phyloP scores from a whole-genome alignment of 2,329 filamentous ascomycete species.

The Colletotrichum sp. region DNA sequence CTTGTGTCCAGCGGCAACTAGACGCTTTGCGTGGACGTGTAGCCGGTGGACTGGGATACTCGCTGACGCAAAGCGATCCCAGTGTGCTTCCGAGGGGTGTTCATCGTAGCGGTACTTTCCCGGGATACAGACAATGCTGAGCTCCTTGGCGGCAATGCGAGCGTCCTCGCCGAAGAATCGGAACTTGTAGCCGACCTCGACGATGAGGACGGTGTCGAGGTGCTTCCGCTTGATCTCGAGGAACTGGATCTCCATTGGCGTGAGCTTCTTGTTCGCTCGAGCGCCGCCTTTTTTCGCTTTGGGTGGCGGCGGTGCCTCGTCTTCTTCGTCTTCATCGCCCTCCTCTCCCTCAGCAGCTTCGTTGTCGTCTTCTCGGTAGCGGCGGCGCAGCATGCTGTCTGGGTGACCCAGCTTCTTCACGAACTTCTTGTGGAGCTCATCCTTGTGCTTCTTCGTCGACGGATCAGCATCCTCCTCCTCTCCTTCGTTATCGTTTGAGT shows the following conservation, averaged over 20 bases:
- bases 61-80: slow-evolving; percentile 90
- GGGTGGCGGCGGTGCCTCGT: slow-evolving; percentile 52
- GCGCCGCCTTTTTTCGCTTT: slow-evolving; percentile 68
- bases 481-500: slow-evolving; percentile 34
- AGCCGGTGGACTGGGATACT: slow-evolving; percentile 93
- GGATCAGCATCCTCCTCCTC: slow-evolving; percentile 53
- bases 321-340: slow-evolving; percentile 60
- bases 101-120: slow-evolving; percentile 96
- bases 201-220: slow-evolving; percentile 85
- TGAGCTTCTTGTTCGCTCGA: slow-evolving; percentile 71
- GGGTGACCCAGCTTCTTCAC: slow-evolving; percentile 88
- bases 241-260: slow-evolving; percentile 92
- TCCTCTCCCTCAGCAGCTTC: slow-evolving; percentile 59
- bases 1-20: slow-evolving; percentile 92
- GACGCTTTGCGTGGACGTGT: slow-evolving; percentile 90
- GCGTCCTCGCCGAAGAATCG: slow-evolving; percentile 97
- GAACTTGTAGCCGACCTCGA: slow-evolving; percentile 98
- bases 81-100: slow-evolving; percentile 88
- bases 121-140: slow-evolving; percentile 95
- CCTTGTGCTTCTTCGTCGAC: slow-evolving; percentile 60
- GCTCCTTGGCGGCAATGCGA: slow-evolving; percentile 82
- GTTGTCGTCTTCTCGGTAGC: slow-evolving; percentile 57
- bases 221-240: slow-evolving; percentile 93
- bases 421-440: slow-evolving; percentile 80
- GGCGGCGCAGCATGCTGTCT: slow-evolving; percentile 75